Evolutionary conservation across 495 filamentous ascomycete genomes (phyloP), one percentile per base, ranked within the genome.

Genomic region (Gamarada debralockiae): DNA sequence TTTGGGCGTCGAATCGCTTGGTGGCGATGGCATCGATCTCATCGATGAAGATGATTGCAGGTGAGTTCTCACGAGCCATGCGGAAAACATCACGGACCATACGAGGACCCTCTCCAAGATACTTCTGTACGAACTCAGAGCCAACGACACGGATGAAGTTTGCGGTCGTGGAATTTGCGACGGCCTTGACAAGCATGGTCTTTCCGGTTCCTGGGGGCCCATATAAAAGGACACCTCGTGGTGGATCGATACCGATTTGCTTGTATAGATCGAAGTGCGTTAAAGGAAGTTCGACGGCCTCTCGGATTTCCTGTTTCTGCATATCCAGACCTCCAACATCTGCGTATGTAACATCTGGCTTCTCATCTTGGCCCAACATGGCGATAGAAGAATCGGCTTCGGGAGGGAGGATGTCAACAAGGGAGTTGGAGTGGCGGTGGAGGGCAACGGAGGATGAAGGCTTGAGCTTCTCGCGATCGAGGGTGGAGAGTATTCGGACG

Each of bases 51-150:
- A 98, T 98, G 67, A 98, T 98, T 33, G 92, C 86, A 1, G 93
- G 93, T 0, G 91, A 90, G 73, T 98, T 97, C 74, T 98, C 93
- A 29, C 93, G 86, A 5, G 93, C 93, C 93, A 98, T 98, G 45
- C 95, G 82, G 82, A 98, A 98, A 18, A 98, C 95, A 67, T 98
- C 93, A 58, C 93, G 89, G 47, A 98, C 93, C 93, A 98, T 98
- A 52, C 93, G 89, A 15, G 92, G 92, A 44, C 93, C 93, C 70
- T 98, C 95, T 58, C 93, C 93, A 13, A 98, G 80, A 60, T 98
- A 98, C 67, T 98, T 98, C 66, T 98, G 93, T 40, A 98, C 93
- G 64, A 98, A 96, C 67, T 98, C 93, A 46, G 92, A 97, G 36
- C 93, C 93, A 46, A 96, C 92, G 34, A 98, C 93, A 58, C 93